A percentile compares a stretch with the other conserved stretches of the same genome.
phyloP scores from a whole-genome alignment of 2,329 filamentous ascomycete species.

The Thielaviopsis musarum region DNA sequence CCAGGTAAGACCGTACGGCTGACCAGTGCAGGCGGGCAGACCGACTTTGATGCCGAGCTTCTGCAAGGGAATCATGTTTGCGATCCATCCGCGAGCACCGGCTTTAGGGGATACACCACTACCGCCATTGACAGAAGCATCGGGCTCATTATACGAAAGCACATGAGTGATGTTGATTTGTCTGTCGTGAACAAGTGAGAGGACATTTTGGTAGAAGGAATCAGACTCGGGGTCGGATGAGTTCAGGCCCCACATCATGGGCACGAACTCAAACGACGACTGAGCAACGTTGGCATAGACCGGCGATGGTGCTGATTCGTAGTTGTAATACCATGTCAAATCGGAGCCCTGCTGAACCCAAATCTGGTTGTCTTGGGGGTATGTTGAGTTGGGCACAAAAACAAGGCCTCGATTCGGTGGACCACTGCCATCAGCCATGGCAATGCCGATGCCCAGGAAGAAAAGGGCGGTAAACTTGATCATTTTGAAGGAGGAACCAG shows the following conservation, averaged over 20 bases:
- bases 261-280: constrained; percentile 51
- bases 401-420: constrained; percentile 56
- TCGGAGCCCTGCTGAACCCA: constrained; percentile 42
- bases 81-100: constrained; percentile 54
- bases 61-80: constrained; percentile 52
- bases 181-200: constrained; percentile 30
- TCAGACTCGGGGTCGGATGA: constrained; percentile 28
- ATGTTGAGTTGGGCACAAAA: constrained; percentile 40
- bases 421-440: constrained; percentile 18
- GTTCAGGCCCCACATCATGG: constrained; percentile 14
- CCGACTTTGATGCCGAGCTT: constrained; percentile 49
- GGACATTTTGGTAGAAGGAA: constrained; percentile 44
- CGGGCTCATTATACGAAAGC: constrained; percentile 68
- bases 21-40: constrained; percentile 53
- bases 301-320: constrained; percentile 37
- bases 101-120: constrained; percentile 39
- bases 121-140: constrained; percentile 41
- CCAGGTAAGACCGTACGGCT: constrained; percentile 45
- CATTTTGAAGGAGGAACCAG: background rate
- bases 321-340: constrained; percentile 80
- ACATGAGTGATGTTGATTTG: constrained; percentile 47
- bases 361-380: constrained; percentile 44
- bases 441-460: constrained; percentile 5
- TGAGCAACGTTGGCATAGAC: constrained; percentile 32
- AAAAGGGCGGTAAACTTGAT: background rate